Evolutionary conservation across 78 protist species (phyloP).

Genomic region (Cyanophora paradoxa): DNA sequence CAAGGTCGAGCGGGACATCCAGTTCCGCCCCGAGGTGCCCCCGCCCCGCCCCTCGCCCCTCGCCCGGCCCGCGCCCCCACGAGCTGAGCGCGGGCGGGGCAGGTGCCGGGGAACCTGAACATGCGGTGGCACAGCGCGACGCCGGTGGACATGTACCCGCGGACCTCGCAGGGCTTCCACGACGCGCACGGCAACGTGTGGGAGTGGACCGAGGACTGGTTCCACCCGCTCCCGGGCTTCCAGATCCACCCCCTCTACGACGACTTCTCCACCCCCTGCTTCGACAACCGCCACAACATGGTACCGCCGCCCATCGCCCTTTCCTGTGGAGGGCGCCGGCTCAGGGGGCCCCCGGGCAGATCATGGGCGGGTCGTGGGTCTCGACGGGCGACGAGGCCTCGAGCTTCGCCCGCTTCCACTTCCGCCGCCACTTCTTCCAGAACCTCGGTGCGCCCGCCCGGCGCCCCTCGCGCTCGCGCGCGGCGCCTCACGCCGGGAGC

Average conservation of each 20-base stretch:
- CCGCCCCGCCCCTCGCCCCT: too few species aligned
- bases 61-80: not conserved
- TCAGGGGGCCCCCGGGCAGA: too few species aligned
- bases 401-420: slow-evolving; percentile 5
- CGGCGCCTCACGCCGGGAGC: not conserved
- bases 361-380: slow-evolving; percentile 43
- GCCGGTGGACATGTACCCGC: not conserved
- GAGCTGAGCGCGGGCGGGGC: slow-evolving; percentile 2
- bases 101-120: too few species aligned
- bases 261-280: slow-evolving; percentile 59
- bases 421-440: slow-evolving; percentile 18
- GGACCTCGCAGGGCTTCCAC: slow-evolving; percentile 2
- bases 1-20: too few species aligned
- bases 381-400: slow-evolving; percentile 50
- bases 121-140: not conserved
- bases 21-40: too few species aligned
- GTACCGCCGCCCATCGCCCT: too few species aligned
- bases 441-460: not conserved
- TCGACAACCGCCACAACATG: slow-evolving; percentile 47
- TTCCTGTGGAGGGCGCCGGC: too few species aligned
- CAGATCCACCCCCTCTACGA: slow-evolving; percentile 39
- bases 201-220: slow-evolving; percentile 44
- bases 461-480: not conserved
- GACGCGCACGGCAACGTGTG: slow-evolving; percentile 64
- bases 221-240: slow-evolving; percentile 42